Percentiles rank a stretch among this genome's conserved stretches.
Evolutionary conservation across 2,329 filamentous ascomycete genomes (phyloP).

Genomic region (Colletotrichum scovillei): DNA sequence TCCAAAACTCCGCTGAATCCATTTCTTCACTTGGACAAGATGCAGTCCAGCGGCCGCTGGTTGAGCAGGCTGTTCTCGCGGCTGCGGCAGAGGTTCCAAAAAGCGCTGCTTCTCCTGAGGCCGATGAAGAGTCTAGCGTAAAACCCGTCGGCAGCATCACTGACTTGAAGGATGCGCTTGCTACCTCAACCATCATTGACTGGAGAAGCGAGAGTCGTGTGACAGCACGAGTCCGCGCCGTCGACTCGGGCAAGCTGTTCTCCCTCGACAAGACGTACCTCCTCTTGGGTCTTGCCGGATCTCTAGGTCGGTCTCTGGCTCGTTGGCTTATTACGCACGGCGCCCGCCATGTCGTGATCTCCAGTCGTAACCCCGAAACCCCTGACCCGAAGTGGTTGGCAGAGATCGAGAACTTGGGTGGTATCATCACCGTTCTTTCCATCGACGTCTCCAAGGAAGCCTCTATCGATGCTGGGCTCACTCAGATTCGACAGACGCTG

Average conservation of each 20-base stretch:
- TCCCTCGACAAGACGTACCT: constrained; percentile 43
- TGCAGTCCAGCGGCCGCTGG: neutral
- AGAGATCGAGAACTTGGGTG: constrained; percentile 17
- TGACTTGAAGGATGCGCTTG: neutral
- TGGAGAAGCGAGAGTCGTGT: neutral
- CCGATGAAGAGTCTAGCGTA: neutral
- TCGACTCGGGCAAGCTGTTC: constrained; percentile 31
- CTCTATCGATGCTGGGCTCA: constrained; percentile 34
- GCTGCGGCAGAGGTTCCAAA: neutral
- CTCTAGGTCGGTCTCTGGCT: constrained; percentile 47
- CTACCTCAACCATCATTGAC: neutral
- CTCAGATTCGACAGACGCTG: constrained; percentile 35
- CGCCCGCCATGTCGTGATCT: constrained; percentile 47
- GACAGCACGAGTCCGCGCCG: constrained; percentile 1
- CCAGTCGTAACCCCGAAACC: constrained; percentile 47
- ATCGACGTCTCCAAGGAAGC: constrained; percentile 16
- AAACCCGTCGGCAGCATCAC: neutral
- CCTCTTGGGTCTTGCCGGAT: constrained; percentile 44
- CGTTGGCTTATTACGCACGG: constrained; percentile 48
- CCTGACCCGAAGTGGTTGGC: constrained; percentile 13
- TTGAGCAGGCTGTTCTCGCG: neutral
- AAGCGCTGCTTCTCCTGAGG: neutral
- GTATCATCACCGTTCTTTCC: neutral
- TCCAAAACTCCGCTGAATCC: neutral
- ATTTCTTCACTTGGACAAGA: neutral